Conservation (phyloP, 176 grass and related monocot species). For the Eragrostis nindensis region DNA sequence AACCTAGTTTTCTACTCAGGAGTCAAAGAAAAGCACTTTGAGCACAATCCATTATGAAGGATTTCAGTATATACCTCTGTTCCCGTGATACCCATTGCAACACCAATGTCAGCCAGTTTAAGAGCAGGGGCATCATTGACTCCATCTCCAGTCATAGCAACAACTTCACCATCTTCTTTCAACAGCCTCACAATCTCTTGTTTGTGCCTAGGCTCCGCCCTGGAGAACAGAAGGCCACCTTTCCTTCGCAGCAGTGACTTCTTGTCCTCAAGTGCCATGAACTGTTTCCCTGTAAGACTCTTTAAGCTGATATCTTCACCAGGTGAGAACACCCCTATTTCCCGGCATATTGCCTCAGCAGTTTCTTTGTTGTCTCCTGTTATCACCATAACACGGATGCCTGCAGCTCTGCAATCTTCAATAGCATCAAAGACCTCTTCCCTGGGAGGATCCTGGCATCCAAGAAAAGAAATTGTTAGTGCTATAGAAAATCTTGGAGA, state of each 20-base stretch:
- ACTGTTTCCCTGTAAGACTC: slow-evolving; percentile 85
- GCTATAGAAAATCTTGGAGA: not conserved
- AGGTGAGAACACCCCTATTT: slow-evolving; percentile 85
- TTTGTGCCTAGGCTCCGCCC: slow-evolving; percentile 96
- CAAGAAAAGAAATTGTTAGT: not conserved
- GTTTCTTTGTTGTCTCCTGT: slow-evolving; percentile 99
- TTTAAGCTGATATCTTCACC: slow-evolving; percentile 79
- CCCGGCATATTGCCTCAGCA: slow-evolving; percentile 93
- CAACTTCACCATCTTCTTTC: slow-evolving; percentile 97
- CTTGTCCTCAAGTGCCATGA: slow-evolving; percentile 82
- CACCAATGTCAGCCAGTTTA: slow-evolving; percentile 93
- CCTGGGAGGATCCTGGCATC: slow-evolving; percentile 88
- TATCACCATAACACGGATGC: slow-evolving; percentile 97
- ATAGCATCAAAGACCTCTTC: slow-evolving; percentile 91
- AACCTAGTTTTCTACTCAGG: not conserved
- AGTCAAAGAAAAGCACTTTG: not conserved
- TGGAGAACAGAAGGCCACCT: slow-evolving; percentile 90
- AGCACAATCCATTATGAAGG: not conserved
- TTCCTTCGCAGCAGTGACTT: slow-evolving; percentile 65
- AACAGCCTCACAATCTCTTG: slow-evolving; percentile 95
- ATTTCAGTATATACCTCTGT: slow-evolving; percentile 72
- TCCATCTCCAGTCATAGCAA: slow-evolving; percentile 99
- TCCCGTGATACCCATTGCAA: slow-evolving; percentile 98
- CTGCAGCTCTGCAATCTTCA: slow-evolving; percentile 96
- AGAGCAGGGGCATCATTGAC: slow-evolving; percentile 97